Conservation (phyloP, 768 basidiomycete genomes). For the Gymnopilus junonius region DNA sequence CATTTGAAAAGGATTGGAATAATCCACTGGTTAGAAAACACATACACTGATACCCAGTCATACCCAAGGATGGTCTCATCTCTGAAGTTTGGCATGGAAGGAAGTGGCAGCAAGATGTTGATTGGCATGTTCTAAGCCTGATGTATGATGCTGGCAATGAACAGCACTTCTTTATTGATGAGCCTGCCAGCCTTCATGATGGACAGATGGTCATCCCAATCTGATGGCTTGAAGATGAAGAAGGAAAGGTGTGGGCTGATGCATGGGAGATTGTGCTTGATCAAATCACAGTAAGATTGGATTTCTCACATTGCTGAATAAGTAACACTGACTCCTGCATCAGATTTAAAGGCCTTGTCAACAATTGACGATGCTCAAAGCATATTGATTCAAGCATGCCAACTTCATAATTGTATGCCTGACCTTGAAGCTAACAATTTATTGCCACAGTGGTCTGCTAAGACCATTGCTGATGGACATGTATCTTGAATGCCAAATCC, state of each 20-base stretch:
- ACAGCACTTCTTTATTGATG: slow-evolving; percentile 21
- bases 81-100: slow-evolving; percentile 36
- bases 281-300: too few species aligned
- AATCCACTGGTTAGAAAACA: slow-evolving; percentile 31
- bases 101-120: slow-evolving; percentile 29
- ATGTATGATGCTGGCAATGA: slow-evolving; percentile 27
- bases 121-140: slow-evolving; percentile 27
- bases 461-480: background rate
- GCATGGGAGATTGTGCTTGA: slow-evolving; percentile 3
- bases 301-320: too few species aligned
- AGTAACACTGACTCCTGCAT: too few species aligned
- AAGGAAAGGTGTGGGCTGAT: slow-evolving; percentile 20
- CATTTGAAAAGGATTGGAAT: slow-evolving; percentile 39
- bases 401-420: too few species aligned
- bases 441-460: too few species aligned
- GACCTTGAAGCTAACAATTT: too few species aligned
- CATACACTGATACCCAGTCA: slow-evolving; percentile 32
- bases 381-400: too few species aligned
- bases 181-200: too few species aligned
- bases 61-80: slow-evolving; percentile 24
- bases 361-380: too few species aligned
- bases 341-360: too few species aligned
- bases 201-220: slow-evolving; percentile 29
- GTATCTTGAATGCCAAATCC: slow-evolving; percentile 35
- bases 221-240: slow-evolving; percentile 26